phyloP scores from a whole-genome alignment of 2,329 filamentous ascomycete species.

The Orbilia oligospora region DNA sequence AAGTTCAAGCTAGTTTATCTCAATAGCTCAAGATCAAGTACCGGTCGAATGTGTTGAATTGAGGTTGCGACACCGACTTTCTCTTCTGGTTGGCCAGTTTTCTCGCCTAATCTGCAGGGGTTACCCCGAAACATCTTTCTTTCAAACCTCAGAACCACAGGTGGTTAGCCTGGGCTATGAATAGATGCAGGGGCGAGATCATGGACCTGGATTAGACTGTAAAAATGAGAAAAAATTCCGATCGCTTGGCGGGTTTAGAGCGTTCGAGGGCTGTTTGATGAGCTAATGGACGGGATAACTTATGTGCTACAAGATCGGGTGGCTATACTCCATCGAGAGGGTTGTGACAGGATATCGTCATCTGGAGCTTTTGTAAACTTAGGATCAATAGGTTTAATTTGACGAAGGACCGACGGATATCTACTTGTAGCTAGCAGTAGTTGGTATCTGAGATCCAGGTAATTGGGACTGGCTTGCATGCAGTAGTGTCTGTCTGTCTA shows the following conservation, averaged over 20 bases:
- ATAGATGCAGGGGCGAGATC: slow-evolving; percentile 13
- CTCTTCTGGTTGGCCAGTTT: slow-evolving; percentile 14
- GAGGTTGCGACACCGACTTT: slow-evolving; percentile 6
- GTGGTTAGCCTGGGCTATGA: slow-evolving; percentile 11
- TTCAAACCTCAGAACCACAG: slow-evolving; percentile 30
- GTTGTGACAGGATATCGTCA: slow-evolving; percentile 16
- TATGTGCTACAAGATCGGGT: slow-evolving; percentile 1
- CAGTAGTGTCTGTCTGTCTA: too few species aligned
- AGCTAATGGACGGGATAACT: not conserved
- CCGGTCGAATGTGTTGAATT: slow-evolving; percentile 32
- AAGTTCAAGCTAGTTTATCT: not conserved
- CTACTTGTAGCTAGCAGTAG: not conserved
- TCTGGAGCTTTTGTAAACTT: slow-evolving; percentile 5
- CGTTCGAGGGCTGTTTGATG: slow-evolving; percentile 4
- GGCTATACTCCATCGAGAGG: not conserved
- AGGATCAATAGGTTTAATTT: not conserved
- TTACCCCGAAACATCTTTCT: slow-evolving; percentile 31
- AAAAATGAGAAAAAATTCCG: not conserved
- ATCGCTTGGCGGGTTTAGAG: slow-evolving; percentile 5
- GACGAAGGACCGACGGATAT: not conserved
- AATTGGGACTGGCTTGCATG: not conserved
- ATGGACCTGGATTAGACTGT: not conserved
- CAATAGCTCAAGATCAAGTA: not conserved
- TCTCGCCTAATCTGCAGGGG: slow-evolving; percentile 37
- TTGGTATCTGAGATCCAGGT: not conserved